A percentile compares a stretch with the other conserved stretches of the same genome.
These are phyloP conservation scores for Colletotrichum filicis DNA, from an alignment of 2,329 filamentous ascomycete genomes.

Conservation along the genomic window DNA sequence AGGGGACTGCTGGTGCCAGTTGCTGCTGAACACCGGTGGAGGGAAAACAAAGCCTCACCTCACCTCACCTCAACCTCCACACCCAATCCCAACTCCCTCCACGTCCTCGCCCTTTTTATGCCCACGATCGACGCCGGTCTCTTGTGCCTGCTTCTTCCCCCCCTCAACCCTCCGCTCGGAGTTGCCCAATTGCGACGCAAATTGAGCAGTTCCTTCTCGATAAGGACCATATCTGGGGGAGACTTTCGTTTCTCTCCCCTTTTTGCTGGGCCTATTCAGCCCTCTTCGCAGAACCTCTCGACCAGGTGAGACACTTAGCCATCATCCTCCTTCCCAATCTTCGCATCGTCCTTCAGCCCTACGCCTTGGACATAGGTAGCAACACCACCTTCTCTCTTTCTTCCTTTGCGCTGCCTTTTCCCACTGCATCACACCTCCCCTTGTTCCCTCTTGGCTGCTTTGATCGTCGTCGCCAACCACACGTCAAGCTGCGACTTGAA, in stretches of 20 bases:
- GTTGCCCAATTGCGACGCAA: conserved; percentile 53
- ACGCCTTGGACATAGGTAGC: conserved; percentile 2
- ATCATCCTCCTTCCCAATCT: conserved; percentile 20
- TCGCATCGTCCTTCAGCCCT: conserved; percentile 22
- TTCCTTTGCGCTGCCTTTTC: background rate
- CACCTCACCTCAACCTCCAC: conserved; percentile 43
- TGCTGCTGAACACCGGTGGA: conserved; percentile 12
- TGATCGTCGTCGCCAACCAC: background rate
- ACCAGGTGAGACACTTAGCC: conserved; percentile 34
- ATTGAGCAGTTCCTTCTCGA: conserved; percentile 33
- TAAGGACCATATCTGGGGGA: conserved; percentile 30
- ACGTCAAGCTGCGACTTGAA: conserved; percentile 14
- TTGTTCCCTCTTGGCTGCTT: background rate
- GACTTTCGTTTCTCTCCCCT: conserved; percentile 29
- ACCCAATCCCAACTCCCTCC: conserved; percentile 41
- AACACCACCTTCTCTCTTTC: background rate
- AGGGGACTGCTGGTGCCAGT: conserved; percentile 18
- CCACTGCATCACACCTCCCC: background rate
- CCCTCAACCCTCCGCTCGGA: conserved; percentile 45
- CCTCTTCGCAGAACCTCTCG: conserved; percentile 24
- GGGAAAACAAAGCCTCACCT: conserved; percentile 56
- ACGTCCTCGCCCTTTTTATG: conserved; percentile 42
- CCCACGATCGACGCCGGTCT: conserved; percentile 38
- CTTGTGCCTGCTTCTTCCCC: conserved; percentile 31
- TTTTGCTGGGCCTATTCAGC: conserved; percentile 8